These are phyloP conservation scores for Phytophthora capsici DNA, from an alignment of 352 stramenopile species.

Conservation along the genomic window DNA sequence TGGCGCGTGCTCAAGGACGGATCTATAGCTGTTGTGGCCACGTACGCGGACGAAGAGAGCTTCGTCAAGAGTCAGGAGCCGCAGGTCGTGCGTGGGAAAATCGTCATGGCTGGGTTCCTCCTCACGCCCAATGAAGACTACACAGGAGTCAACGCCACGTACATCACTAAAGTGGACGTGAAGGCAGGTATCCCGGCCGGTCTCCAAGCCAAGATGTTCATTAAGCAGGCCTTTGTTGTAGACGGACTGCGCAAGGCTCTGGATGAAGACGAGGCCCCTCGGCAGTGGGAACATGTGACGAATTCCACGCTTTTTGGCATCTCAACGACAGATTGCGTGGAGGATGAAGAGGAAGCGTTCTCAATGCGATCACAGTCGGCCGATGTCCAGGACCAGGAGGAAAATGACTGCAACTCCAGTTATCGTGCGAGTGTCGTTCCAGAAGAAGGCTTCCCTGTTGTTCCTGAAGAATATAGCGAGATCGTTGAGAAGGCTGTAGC, in stretches of 20 bases:
- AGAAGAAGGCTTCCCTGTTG: slow-evolving; percentile 48
- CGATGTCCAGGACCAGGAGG: slow-evolving; percentile 25
- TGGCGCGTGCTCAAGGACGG: slow-evolving; percentile 73
- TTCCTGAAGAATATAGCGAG: slow-evolving; percentile 61
- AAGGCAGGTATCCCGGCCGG: slow-evolving; percentile 59
- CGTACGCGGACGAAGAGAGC: slow-evolving; percentile 45
- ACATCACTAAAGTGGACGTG: slow-evolving; percentile 74
- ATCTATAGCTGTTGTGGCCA: slow-evolving; percentile 60
- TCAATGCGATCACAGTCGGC: slow-evolving; percentile 28
- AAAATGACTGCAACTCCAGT: slow-evolving; percentile 3
- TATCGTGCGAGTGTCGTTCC: slow-evolving; percentile 30
- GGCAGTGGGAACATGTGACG: slow-evolving; percentile 45
- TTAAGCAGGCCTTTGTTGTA: slow-evolving; percentile 76
- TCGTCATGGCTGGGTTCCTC: slow-evolving; percentile 68
- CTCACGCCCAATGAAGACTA: slow-evolving; percentile 69
- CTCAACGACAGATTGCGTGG: slow-evolving; percentile 44
- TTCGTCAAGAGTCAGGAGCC: slow-evolving; percentile 50
- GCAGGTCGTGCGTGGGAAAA: slow-evolving; percentile 57
- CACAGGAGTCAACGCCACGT: slow-evolving; percentile 56
- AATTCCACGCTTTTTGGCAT: slow-evolving; percentile 60
- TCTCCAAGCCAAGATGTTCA: slow-evolving; percentile 74
- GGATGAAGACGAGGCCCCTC: slow-evolving; percentile 48
- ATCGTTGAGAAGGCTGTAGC: slow-evolving; percentile 64
- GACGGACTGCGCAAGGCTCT: slow-evolving; percentile 61
- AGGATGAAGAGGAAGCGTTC: slow-evolving; percentile 49